Evolutionary conservation across 257 asterid species (phyloP).

Genomic region (Solanum pennellii): DNA sequence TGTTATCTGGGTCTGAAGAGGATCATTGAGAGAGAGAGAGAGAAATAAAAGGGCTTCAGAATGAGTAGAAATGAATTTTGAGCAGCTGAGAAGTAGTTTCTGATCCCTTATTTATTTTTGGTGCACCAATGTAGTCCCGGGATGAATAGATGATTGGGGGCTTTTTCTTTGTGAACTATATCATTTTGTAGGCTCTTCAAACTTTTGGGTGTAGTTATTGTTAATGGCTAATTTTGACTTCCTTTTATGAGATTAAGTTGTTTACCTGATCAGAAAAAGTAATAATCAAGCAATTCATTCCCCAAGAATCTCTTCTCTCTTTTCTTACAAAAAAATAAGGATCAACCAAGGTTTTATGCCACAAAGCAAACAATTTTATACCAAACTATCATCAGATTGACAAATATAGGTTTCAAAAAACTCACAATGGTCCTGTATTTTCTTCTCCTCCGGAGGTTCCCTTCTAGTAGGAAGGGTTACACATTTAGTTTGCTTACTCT

Average conservation of each 20-base stretch:
- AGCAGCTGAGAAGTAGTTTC: neutral
- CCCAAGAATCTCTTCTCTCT: neutral
- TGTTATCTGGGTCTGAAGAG: neutral
- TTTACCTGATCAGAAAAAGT: neutral
- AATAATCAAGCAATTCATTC: neutral
- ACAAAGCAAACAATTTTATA: neutral
- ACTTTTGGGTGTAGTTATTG: neutral
- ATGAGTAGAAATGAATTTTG: neutral
- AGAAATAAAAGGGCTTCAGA: neutral
- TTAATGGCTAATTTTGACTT: neutral
- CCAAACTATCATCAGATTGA: neutral
- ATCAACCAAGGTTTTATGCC: neutral
- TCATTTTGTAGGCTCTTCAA: neutral
- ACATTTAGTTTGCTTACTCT: slow-evolving; percentile 24
- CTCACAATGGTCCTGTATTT: slow-evolving; percentile 24
- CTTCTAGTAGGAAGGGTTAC: slow-evolving; percentile 10
- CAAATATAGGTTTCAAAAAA: neutral
- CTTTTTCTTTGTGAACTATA: neutral
- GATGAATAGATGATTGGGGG: neutral
- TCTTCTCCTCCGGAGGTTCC: slow-evolving; percentile 21
- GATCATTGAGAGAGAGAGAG: neutral
- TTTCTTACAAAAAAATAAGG: neutral
- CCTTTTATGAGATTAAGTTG: neutral
- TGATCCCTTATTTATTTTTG: neutral
- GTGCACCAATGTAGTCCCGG: neutral